These are phyloP conservation scores for Phialemoniopsis sp. DNA, from an alignment of 2,329 filamentous ascomycete genomes.

Conservation along the genomic window DNA sequence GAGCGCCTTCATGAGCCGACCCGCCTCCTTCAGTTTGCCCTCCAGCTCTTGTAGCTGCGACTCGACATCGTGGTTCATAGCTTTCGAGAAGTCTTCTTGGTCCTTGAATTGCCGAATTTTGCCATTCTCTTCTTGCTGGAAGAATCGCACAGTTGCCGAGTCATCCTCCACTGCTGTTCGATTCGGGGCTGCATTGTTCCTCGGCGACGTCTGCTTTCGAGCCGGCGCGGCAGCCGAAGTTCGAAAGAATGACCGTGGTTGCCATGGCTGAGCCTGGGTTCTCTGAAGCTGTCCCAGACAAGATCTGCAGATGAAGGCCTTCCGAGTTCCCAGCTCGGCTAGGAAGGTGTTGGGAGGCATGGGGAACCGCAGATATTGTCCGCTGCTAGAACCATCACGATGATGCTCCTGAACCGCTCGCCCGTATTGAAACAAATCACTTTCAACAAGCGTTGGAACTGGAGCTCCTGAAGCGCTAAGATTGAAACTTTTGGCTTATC, in stretches of 20 bases:
- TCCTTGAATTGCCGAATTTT: constrained; percentile 29
- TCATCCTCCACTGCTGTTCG: too few relatives aligned
- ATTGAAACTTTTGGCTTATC: constrained; percentile 1
- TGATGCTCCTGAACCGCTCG: background rate
- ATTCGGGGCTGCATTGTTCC: too few relatives aligned
- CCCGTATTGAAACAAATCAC: background rate
- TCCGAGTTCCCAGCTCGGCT: constrained; percentile 9
- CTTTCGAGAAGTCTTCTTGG: constrained; percentile 32
- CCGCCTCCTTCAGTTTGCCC: constrained; percentile 23
- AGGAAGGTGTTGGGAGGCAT: constrained; percentile 9
- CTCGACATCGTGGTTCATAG: constrained; percentile 28
- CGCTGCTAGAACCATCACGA: too few relatives aligned
- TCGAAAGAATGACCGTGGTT: background rate
- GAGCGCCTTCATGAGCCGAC: constrained; percentile 16
- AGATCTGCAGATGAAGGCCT: constrained; percentile 12
- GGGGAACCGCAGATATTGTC: background rate
- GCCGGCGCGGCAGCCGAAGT: background rate
- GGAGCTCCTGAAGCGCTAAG: too few relatives aligned
- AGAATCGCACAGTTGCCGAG: constrained; percentile 33
- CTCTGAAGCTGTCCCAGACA: constrained; percentile 12
- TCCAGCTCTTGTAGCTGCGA: constrained; percentile 32
- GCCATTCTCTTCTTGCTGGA: constrained; percentile 39
- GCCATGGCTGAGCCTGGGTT: background rate
- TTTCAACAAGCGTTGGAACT: too few relatives aligned
- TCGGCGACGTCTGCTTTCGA: too few relatives aligned